Percentiles rank a stretch among this genome's conserved stretches.
Conservation (phyloP, 352 stramenopile genomes). For the Aphanomyces stellatus region DNA sequence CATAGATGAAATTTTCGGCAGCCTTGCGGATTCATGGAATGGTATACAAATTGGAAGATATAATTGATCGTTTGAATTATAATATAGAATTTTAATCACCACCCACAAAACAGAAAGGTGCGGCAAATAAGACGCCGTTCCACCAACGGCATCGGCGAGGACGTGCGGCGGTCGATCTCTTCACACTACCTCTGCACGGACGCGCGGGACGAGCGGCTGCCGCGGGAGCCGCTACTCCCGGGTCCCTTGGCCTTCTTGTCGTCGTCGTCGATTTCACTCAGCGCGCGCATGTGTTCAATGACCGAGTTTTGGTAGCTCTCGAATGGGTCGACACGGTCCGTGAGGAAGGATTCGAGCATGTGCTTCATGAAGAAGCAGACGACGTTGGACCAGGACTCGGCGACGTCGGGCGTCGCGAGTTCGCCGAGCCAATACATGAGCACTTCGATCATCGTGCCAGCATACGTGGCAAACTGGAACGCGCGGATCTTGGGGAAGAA, state of each 20-base stretch:
- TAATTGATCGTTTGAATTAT: too few relatives aligned
- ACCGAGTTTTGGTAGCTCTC: constrained; percentile 21
- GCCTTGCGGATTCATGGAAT: too few relatives aligned
- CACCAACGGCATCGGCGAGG: too few relatives aligned
- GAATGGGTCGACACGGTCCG: constrained; percentile 16
- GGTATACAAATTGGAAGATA: too few relatives aligned
- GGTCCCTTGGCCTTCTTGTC: background rate
- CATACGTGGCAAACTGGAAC: constrained; percentile 20
- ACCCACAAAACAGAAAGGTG: too few relatives aligned
- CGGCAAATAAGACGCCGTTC: too few relatives aligned
- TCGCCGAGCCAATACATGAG: constrained; percentile 20
- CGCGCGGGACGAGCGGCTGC: background rate
- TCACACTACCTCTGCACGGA: constrained; percentile 11
- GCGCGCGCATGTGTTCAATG: constrained; percentile 11
- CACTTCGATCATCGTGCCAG: constrained; percentile 19
- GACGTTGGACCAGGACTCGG: constrained; percentile 18
- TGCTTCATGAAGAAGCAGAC: constrained; percentile 23
- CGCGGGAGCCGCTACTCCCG: background rate
- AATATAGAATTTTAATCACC: too few relatives aligned
- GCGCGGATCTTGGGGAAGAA: constrained; percentile 20
- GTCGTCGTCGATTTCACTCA: constrained; percentile 18
- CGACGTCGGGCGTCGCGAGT: constrained; percentile 16
- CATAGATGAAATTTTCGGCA: too few relatives aligned
- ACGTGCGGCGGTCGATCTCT: too few relatives aligned
- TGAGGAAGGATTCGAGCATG: constrained; percentile 20